Percentiles rank a stretch among this genome's conserved stretches.
Evolutionary conservation across 225 moss, liverwort and hornwort species (phyloP).

Genomic region (Neckera pumila): DNA sequence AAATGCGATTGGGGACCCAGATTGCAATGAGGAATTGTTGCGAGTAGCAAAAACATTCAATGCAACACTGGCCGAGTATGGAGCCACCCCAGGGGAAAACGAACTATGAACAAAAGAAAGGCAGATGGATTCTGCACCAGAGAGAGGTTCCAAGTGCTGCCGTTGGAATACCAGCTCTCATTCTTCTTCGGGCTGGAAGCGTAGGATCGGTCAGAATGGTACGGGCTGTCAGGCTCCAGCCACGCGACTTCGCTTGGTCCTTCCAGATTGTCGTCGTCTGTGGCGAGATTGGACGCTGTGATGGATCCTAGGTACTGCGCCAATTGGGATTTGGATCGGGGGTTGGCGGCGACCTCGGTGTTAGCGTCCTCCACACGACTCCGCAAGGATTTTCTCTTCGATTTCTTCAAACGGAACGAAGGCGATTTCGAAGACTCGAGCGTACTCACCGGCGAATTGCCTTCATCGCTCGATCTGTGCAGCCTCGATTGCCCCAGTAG

Average conservation of each 20-base stretch:
- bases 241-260: conserved; percentile 51
- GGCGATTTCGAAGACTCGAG: conserved; percentile 29
- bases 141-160: conserved; percentile 38
- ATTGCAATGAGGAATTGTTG: not conserved
- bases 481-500: conserved; percentile 27
- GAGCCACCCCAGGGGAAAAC: not conserved
- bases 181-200: conserved; percentile 8
- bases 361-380: conserved; percentile 31
- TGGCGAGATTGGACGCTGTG: not conserved
- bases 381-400: conserved; percentile 29
- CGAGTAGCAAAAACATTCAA: not conserved
- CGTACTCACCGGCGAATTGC: conserved; percentile 15
- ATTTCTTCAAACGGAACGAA: not conserved
- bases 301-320: conserved; percentile 36
- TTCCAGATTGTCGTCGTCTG: conserved; percentile 27
- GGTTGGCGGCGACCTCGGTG: not conserved
- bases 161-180: conserved; percentile 31
- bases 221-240: conserved; percentile 32
- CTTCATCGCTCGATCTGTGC: not conserved
- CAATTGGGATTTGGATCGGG: conserved; percentile 20
- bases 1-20: not conserved
- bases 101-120: not conserved
- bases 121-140: not conserved
- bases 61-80: not conserved
- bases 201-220: conserved; percentile 13